Conservation (phyloP, 2,329 filamentous ascomycete genomes). For the Arachnomyces sp. region DNA sequence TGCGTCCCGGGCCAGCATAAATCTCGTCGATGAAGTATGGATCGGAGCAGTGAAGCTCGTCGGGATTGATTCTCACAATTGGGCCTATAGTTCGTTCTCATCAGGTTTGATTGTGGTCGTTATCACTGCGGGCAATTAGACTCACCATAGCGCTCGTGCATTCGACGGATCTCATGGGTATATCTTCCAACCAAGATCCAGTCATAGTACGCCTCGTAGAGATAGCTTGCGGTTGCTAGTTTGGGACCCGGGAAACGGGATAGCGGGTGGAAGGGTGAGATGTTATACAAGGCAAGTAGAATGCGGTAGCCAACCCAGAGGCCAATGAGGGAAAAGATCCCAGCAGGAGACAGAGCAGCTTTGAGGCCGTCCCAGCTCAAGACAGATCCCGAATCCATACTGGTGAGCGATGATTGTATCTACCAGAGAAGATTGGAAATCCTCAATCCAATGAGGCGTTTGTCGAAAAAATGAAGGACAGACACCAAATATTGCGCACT, state of each 20-base stretch:
- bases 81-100: slow-evolving; percentile 1
- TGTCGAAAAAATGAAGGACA: too few relatives aligned
- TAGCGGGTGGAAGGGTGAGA: slow-evolving; percentile 3
- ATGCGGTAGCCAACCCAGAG: slow-evolving; percentile 2
- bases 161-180: slow-evolving; percentile 10
- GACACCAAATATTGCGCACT: too few relatives aligned
- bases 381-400: background rate
- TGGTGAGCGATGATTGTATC: background rate
- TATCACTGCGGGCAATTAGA: slow-evolving; percentile 1
- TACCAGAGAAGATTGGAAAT: too few relatives aligned
- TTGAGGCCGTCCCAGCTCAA: background rate
- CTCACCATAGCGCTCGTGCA: slow-evolving; percentile 19
- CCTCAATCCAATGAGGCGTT: too few relatives aligned
- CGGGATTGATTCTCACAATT: slow-evolving; percentile 3
- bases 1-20: slow-evolving; percentile 13
- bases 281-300: slow-evolving; percentile 1
- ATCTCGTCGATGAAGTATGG: slow-evolving; percentile 15
- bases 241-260: slow-evolving; percentile 16
- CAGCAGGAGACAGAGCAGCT: background rate
- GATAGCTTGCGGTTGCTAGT: slow-evolving; percentile 12
- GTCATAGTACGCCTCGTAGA: slow-evolving; percentile 18
- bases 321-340: slow-evolving; percentile 1
- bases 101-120: background rate
- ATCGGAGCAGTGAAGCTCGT: slow-evolving; percentile 15
- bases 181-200: slow-evolving; percentile 13